Percentiles rank a stretch among this genome's conserved stretches.
Conservation (phyloP, 305 asterid species). For the Coffea humblotiana region DNA sequence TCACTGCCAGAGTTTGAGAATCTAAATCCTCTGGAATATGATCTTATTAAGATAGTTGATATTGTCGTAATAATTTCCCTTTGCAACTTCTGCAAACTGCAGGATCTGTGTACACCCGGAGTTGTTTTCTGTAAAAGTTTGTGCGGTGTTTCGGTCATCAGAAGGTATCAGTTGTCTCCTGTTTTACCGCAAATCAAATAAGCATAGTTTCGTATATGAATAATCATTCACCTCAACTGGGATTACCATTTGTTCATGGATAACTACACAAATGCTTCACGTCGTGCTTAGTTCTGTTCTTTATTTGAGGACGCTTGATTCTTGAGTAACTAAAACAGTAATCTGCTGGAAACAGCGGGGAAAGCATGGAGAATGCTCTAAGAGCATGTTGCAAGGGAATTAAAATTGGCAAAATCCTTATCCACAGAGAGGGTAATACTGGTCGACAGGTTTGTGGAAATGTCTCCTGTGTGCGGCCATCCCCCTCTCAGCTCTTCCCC, state of each 20-base stretch:
- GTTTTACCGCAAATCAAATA: not conserved
- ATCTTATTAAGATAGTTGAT: not conserved
- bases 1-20: not conserved
- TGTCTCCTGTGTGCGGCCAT: not conserved
- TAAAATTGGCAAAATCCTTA: constrained; percentile 86
- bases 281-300: too few species aligned
- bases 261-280: too few species aligned
- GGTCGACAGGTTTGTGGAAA: constrained; percentile 62
- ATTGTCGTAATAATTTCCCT: not conserved
- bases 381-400: constrained; percentile 95
- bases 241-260: not conserved
- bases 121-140: constrained; percentile 97
- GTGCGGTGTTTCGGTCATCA: constrained; percentile 94
- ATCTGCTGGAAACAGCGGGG: constrained; percentile 51
- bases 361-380: constrained; percentile 94
- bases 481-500: constrained; percentile 2
- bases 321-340: not conserved
- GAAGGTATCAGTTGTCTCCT: constrained; percentile 57
- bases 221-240: too few species aligned
- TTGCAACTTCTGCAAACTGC: constrained; percentile 31
- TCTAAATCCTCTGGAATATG: not conserved
- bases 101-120: constrained; percentile 93
- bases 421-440: constrained; percentile 85
- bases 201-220: too few species aligned
- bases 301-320: not conserved